Conservation (phyloP, 1,284 basidiomycete genomes). For the Mycena citricolor region DNA sequence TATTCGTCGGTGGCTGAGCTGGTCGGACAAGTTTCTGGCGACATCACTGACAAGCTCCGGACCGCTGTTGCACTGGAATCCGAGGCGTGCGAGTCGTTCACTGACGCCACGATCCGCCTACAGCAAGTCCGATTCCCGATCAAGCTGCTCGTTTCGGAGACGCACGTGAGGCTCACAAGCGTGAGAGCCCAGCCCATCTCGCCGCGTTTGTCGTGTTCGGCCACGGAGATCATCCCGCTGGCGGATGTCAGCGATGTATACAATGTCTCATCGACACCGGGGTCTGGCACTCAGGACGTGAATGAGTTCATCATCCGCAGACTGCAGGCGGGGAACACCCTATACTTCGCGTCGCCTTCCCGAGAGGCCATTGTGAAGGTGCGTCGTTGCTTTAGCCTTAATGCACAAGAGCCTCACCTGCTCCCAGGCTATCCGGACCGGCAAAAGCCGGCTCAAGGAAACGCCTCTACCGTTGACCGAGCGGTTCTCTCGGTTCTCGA, state of each 20-base stretch:
- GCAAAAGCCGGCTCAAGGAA: constrained; percentile 67
- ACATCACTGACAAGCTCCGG: constrained; percentile 9
- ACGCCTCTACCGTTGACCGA: constrained; percentile 58
- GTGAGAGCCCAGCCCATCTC: constrained; percentile 65
- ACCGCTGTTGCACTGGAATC: constrained; percentile 55
- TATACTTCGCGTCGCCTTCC: constrained; percentile 67
- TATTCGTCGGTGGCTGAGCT: constrained; percentile 64
- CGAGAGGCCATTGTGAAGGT: constrained; percentile 80
- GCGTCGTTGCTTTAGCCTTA: constrained; percentile 12
- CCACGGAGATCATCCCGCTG: constrained; percentile 77
- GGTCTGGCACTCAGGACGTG: constrained; percentile 62
- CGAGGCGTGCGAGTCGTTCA: constrained; percentile 52
- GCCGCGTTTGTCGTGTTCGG: constrained; percentile 62
- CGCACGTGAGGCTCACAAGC: constrained; percentile 68
- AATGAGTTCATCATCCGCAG: constrained; percentile 81
- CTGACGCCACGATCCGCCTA: constrained; percentile 62
- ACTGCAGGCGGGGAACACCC: constrained; percentile 64
- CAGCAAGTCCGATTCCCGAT: constrained; percentile 65
- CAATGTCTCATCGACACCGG: constrained; percentile 59
- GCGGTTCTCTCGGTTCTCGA: constrained; percentile 74
- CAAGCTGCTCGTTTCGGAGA: constrained; percentile 57
- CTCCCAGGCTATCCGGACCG: constrained; percentile 60
- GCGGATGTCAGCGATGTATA: constrained; percentile 84
- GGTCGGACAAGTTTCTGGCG: constrained; percentile 42
- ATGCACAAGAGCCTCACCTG: constrained; percentile 3